Base-by-base conservation (phyloP, 164 flowering plant species). In the Platanus orientalis region DNA sequence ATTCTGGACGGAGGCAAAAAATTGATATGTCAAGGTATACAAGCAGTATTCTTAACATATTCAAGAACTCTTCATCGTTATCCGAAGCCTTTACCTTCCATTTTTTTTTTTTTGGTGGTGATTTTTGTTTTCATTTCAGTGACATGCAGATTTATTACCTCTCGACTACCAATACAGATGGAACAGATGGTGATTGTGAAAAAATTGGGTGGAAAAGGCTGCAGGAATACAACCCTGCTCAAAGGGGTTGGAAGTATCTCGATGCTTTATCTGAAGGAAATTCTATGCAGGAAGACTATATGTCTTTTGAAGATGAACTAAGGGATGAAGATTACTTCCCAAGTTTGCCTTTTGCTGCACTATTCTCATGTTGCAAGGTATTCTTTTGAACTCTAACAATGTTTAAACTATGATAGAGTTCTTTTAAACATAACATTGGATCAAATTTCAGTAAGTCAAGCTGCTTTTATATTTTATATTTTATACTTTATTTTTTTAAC, bases 281-380 rank as follows among this genome's bases (percentile, higher is more conserved):
- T 54, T 59, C 66, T 32, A 14, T 28, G 17, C 73, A 54, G 45
- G 87, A 81, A 25, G 81, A 76, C 4, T 56, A 40, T 65, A 72
- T 69, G 27, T 73, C 77, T 47, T 66, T 67, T 66, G 98, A 85
- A 70, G 96, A 83, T 77, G 90, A 89, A 23, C 60, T 78, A 36
- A 78, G 70, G 59, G 92, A 87, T 45, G 88, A 83, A 70, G 93
- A 90, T 77, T 94, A 87, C 68, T 84, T 69, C 74, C 84, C 97
- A 26, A 87, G 95, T 81, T 83, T 90, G 78, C 97, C 98, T 44
- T 90, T 87, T 74, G 90, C 98, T 61, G 89, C 97, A 16, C 74
- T 90, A 7, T 94, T 87, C 71, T 85, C 94, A 55, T 86, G 80
- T 74, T 80, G 86, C 63, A 93, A 90, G 98, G 98, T 85, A 72